These are phyloP conservation scores for Fusarium dlaminii DNA, from an alignment of 2,329 filamentous ascomycete genomes.

Conservation along the genomic window DNA sequence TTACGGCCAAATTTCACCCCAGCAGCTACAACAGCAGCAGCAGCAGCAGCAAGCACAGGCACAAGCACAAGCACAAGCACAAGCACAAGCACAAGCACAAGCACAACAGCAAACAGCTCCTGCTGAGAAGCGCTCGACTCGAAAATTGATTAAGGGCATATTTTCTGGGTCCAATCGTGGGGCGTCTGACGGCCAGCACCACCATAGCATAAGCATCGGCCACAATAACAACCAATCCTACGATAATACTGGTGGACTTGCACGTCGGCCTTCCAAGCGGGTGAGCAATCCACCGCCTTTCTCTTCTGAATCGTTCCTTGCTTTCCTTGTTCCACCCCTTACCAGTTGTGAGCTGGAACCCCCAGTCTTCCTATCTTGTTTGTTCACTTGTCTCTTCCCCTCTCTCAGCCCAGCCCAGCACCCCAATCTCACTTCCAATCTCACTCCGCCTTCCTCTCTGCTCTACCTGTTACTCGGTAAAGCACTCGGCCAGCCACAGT, in stretches of 20 bases:
- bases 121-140: constrained; percentile 60
- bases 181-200: constrained; percentile 41
- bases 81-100: background rate
- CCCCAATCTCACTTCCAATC: constrained; percentile 21
- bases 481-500: constrained; percentile 32
- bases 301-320: constrained; percentile 54
- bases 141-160: constrained; percentile 65
- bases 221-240: constrained; percentile 49
- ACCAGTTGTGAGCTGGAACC: constrained; percentile 28
- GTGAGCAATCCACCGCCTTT: constrained; percentile 58
- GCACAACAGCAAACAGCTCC: constrained; percentile 42
- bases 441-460: constrained; percentile 18
- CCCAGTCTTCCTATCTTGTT: constrained; percentile 5
- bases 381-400: constrained; percentile 9
- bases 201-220: constrained; percentile 44
- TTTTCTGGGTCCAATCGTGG: constrained; percentile 54
- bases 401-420: constrained; percentile 29
- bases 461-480: constrained; percentile 12
- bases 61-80: constrained; percentile 8
- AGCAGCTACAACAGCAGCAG: constrained; percentile 43
- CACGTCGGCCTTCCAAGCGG: constrained; percentile 67
- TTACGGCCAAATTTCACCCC: constrained; percentile 37
- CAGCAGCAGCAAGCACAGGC: constrained; percentile 42
- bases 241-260: constrained; percentile 60
- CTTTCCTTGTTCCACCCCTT: constrained; percentile 41